Base-by-base conservation (phyloP, 176 grass and related monocot species). In the Neostapfia colusana region DNA sequence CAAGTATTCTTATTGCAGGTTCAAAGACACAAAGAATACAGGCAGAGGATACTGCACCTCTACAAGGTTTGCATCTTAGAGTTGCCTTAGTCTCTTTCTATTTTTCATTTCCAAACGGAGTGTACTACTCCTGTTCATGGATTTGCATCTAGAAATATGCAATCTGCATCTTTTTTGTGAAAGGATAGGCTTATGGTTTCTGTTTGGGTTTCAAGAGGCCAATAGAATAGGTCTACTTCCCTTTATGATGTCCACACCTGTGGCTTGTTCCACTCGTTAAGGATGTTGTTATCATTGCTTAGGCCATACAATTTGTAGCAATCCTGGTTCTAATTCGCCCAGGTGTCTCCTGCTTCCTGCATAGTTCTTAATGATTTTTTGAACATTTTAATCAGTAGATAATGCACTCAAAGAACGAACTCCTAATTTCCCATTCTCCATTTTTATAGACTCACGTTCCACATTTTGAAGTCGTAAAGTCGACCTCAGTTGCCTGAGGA, bases 21-120 rank as follows among this genome's bases (percentile, higher is more conserved):
- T 78, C 90, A 91, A 41, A 89, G 91, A 62, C 84, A 97, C 62
- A 97, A 88, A 79, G 95, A 93, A 60, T 97, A 97, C 67, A 91
- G 95, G 63, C 84, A 91, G 73, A 93, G 72, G 84, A 85, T 93
- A 89, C 79, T 93, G 62, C 84, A 88, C 56, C 70, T 86, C 44
- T 97, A 97, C 80, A 88, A 93, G 95, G 95, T 97, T 82, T 86
- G 84, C 45, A 42, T 16, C 58, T 93, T 13, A 70, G 45, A 63
- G 69, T 51, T 71, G 6, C 49, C 37, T 49, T 72, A 55, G 3
- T 54, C 14, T 55, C 5, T 44, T 20, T 73, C 55, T 81, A n/a
- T 51, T 20, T 51, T 20, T 67, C 51, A 59, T 81, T 88, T 56
- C 81, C 49, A 75, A 70, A 70, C 77, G 12, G 49, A 78, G 56